Evolutionary conservation across 2,329 filamentous ascomycete species (phyloP).

Genomic region (Penicillium sclerotiorum): DNA sequence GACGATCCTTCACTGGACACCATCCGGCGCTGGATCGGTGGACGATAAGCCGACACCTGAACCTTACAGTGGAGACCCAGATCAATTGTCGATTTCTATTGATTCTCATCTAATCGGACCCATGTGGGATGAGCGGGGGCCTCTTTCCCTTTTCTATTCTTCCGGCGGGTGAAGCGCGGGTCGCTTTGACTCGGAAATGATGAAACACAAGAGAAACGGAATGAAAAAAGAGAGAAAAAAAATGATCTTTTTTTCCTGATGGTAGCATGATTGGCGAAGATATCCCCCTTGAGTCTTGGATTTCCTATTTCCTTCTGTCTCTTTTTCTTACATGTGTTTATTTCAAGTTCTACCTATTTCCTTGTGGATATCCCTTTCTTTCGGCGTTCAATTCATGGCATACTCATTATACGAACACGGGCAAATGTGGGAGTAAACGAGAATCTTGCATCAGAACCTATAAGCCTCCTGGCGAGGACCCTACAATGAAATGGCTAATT

Average conservation of each 20-base stretch:
- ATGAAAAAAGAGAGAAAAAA: conserved; percentile 8
- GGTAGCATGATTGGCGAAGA: conserved; percentile 19
- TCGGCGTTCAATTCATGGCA: background rate
- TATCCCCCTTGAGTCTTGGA: conserved; percentile 22
- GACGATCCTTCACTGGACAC: conserved; percentile 61
- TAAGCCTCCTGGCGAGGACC: background rate
- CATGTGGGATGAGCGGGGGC: conserved; percentile 9
- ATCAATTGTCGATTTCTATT: too few species aligned
- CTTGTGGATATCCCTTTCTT: too few species aligned
- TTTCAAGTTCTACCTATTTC: background rate
- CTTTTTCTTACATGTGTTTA: background rate
- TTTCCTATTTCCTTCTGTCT: background rate
- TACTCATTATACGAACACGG: background rate
- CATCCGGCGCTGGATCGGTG: conserved; percentile 51
- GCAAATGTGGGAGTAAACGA: conserved; percentile 2
- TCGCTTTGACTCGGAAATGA: conserved; percentile 10
- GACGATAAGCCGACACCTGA: too few species aligned
- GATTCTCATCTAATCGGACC: background rate
- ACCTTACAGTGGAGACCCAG: too few species aligned
- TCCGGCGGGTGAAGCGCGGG: conserved; percentile 17
- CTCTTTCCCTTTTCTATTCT: background rate
- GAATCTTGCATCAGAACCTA: background rate
- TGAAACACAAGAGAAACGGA: conserved; percentile 3
- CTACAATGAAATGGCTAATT: background rate
- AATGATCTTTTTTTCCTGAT: conserved; percentile 16